Evolutionary conservation across 1,284 basidiomycete genomes (phyloP).

Genomic region (Trichosporon sp.): DNA sequence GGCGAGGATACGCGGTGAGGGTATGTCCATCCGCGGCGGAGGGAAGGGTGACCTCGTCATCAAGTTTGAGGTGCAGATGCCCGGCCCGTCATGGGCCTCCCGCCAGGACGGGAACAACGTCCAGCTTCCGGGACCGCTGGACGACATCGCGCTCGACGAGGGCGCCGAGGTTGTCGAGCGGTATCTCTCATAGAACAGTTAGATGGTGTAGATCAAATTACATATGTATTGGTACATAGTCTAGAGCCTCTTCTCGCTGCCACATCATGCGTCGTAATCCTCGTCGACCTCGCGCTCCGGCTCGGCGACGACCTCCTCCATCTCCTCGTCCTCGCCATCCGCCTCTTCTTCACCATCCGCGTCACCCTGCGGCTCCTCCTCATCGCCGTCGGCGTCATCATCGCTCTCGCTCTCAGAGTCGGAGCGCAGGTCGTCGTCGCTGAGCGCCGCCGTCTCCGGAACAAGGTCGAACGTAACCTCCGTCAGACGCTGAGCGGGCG

Average conservation of each 20-base stretch:
- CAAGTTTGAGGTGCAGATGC: constrained; percentile 80
- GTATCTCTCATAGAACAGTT: constrained; percentile 22
- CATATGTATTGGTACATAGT: constrained; percentile 18
- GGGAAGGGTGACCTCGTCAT: constrained; percentile 79
- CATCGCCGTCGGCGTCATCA: constrained; percentile 31
- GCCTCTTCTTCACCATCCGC: constrained; percentile 36
- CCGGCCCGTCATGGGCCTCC: constrained; percentile 49
- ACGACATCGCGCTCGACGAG: constrained; percentile 32
- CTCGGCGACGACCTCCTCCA: constrained; percentile 45
- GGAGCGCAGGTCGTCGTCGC: constrained; percentile 36
- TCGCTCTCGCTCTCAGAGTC: constrained; percentile 38
- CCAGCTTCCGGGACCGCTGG: constrained; percentile 36
- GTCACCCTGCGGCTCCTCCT: constrained; percentile 27
- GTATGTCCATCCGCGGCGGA: constrained; percentile 77
- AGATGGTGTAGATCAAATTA: constrained; percentile 15
- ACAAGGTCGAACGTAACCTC: constrained; percentile 91
- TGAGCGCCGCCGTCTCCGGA: constrained; percentile 70
- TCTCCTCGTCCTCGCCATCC: constrained; percentile 49
- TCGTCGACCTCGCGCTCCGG: constrained; percentile 47
- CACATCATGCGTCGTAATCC: constrained; percentile 48
- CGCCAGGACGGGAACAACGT: constrained; percentile 31
- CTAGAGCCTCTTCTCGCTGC: constrained; percentile 4
- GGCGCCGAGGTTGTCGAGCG: constrained; percentile 28
- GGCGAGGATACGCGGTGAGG: constrained; percentile 75
- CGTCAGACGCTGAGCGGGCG: constrained; percentile 76